Conservation (phyloP, 257 asterid genomes). For the Scutellaria barbata region DNA sequence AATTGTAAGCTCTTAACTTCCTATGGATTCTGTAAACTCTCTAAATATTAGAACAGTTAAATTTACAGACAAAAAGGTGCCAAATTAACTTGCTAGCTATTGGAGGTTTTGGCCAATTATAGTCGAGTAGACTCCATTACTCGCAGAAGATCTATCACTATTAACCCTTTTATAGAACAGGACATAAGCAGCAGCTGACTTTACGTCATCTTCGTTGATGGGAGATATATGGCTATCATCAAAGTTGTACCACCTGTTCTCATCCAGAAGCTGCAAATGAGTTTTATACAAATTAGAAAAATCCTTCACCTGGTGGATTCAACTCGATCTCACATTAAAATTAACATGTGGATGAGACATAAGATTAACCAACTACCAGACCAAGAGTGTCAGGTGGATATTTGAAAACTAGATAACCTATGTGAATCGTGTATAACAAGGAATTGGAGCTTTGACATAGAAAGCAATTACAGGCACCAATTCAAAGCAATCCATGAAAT, state of each 20-base stretch:
- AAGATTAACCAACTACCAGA: neutral
- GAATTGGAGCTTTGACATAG: neutral
- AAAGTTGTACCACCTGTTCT: constrained; percentile 94
- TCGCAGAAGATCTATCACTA: constrained; percentile 58
- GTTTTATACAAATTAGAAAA: constrained; percentile 12
- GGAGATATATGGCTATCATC: constrained; percentile 89
- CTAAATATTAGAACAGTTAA: constrained; percentile 33
- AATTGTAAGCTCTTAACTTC: constrained; percentile 42
- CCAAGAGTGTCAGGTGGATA: neutral
- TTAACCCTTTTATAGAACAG: constrained; percentile 86
- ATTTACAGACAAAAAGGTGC: constrained; percentile 42
- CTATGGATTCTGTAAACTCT: constrained; percentile 36
- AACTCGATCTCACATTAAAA: constrained; percentile 16
- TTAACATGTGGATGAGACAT: constrained; percentile 12
- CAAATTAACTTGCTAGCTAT: constrained; percentile 32
- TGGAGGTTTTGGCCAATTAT: constrained; percentile 45
- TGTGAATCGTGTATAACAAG: neutral
- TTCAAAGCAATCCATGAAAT: neutral
- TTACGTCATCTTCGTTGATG: constrained; percentile 90
- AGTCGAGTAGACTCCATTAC: constrained; percentile 58
- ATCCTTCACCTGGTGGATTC: constrained; percentile 6
- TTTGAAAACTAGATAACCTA: neutral
- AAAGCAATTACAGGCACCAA: neutral
- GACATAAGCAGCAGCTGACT: constrained; percentile 93
- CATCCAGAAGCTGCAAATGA: constrained; percentile 80